Percentiles rank a stretch among this genome's conserved stretches.
These are phyloP conservation scores for Digitaria exilis DNA, from an alignment of 202 grass and related monocot species.

Conservation along the genomic window DNA sequence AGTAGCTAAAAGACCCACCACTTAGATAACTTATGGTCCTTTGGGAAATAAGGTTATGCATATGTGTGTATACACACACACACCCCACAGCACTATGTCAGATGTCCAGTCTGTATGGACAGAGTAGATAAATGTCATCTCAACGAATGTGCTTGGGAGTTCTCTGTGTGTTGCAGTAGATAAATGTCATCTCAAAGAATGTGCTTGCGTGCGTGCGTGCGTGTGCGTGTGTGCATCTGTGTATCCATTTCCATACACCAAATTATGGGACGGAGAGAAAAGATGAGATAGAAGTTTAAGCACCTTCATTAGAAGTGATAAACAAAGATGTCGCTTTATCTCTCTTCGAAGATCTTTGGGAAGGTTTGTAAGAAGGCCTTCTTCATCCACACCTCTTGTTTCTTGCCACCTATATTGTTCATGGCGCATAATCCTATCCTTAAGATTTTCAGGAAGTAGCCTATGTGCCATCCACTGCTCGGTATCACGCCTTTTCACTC, in stretches of 20 bases:
- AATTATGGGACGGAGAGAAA: not conserved
- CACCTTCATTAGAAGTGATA: constrained; percentile 87
- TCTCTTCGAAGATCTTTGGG: constrained; percentile 92
- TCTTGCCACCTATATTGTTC: constrained; percentile 98
- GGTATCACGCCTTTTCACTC: constrained; percentile 79
- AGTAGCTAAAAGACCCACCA: constrained; percentile 3
- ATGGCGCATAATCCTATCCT: constrained; percentile 76
- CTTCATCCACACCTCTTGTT: constrained; percentile 95
- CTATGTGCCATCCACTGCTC: constrained; percentile 94
- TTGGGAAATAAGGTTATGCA: not conserved
- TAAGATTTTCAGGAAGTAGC: constrained; percentile 80
- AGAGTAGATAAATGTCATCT: not conserved
- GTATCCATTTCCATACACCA: not conserved
- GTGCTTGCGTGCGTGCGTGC: no score
- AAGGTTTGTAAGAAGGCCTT: constrained; percentile 80
- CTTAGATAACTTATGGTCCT: not conserved
- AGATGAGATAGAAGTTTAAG: constrained; percentile 23
- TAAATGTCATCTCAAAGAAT: no score
- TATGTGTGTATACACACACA: not conserved
- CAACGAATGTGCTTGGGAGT: constrained; percentile 5
- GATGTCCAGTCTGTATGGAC: constrained; percentile 4
- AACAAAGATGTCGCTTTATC: constrained; percentile 87
- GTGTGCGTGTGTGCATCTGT: not conserved
- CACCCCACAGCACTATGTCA: not conserved
- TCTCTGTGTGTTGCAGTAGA: no score